These are phyloP conservation scores for Ajuga reptans DNA, from an alignment of 305 asterid genomes.

Conservation along the genomic window DNA sequence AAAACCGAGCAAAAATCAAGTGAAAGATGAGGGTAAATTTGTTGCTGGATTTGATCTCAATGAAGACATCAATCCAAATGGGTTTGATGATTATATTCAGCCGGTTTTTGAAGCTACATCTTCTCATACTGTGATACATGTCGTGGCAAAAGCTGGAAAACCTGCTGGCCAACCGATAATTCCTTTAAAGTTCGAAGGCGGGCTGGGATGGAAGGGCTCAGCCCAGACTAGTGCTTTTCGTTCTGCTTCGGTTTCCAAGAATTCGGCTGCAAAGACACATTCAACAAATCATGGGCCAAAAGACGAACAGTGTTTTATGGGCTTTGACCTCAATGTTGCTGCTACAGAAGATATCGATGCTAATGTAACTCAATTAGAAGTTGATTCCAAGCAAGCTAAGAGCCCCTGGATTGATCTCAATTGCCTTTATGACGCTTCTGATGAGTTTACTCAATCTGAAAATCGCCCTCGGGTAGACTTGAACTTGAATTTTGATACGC, in stretches of 20 bases:
- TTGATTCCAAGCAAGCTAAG: conserved; percentile 23
- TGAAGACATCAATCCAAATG: conserved; percentile 32
- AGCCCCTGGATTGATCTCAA: conserved; percentile 42
- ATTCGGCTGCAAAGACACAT: background rate
- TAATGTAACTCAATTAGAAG: conserved; percentile 20
- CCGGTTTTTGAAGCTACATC: conserved; percentile 23
- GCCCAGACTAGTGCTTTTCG: conserved; percentile 52
- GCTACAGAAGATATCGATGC: conserved; percentile 31
- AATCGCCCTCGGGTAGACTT: conserved; percentile 24
- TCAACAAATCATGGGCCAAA: conserved; percentile 13
- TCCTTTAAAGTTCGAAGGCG: conserved; percentile 44
- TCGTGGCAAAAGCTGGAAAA: conserved; percentile 43
- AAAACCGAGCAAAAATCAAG: conserved; percentile 9
- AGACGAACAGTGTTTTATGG: conserved; percentile 19
- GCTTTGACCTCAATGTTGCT: conserved; percentile 52
- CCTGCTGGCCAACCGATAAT: conserved; percentile 30
- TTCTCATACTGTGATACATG: conserved; percentile 36
- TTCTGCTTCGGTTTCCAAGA: conserved; percentile 23
- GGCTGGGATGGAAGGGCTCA: conserved; percentile 43
- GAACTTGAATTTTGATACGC: conserved; percentile 29
- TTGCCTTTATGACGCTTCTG: conserved; percentile 30
- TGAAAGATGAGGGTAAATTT: conserved; percentile 13
- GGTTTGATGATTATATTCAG: conserved; percentile 20
- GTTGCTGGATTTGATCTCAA: conserved; percentile 48
- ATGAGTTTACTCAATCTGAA: conserved; percentile 21